Evolutionary conservation across 768 basidiomycete species (phyloP).

Genomic region (Asterophora lycoperdoides): DNA sequence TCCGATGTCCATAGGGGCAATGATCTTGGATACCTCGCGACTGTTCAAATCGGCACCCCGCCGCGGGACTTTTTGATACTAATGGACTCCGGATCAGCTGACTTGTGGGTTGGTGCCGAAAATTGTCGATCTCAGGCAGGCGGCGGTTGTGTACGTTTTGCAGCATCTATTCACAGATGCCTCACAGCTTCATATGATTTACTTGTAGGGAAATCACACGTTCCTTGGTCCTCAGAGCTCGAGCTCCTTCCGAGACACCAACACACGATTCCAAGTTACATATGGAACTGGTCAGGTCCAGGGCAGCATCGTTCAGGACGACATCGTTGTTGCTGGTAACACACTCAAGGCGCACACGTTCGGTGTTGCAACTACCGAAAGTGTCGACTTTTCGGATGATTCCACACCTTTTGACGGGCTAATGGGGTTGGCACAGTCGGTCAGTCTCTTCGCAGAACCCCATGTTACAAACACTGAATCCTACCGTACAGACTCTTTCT

Average conservation of each 20-base stretch:
- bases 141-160: conserved; percentile 35
- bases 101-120: conserved; percentile 62
- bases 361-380: conserved; percentile 61
- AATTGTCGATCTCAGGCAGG: conserved; percentile 42
- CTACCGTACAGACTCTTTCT: conserved; percentile 47
- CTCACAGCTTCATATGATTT: background rate
- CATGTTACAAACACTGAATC: conserved; percentile 1
- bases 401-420: conserved; percentile 62
- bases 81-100: conserved; percentile 70
- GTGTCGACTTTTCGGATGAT: conserved; percentile 51
- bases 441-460: conserved; percentile 24
- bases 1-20: conserved; percentile 26
- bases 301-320: conserved; percentile 61
- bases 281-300: conserved; percentile 70
- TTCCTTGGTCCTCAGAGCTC: conserved; percentile 63
- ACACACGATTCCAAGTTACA: conserved; percentile 50
- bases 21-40: conserved; percentile 52
- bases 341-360: conserved; percentile 55
- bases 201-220: conserved; percentile 50
- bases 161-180: background rate
- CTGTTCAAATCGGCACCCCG: conserved; percentile 64
- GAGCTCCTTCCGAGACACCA: conserved; percentile 53
- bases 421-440: conserved; percentile 75
- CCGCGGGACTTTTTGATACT: conserved; percentile 51
- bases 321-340: conserved; percentile 61